Evolutionary conservation across 2,329 filamentous ascomycete genomes (phyloP).

Genomic region (Chaetomiaceae sp.): DNA sequence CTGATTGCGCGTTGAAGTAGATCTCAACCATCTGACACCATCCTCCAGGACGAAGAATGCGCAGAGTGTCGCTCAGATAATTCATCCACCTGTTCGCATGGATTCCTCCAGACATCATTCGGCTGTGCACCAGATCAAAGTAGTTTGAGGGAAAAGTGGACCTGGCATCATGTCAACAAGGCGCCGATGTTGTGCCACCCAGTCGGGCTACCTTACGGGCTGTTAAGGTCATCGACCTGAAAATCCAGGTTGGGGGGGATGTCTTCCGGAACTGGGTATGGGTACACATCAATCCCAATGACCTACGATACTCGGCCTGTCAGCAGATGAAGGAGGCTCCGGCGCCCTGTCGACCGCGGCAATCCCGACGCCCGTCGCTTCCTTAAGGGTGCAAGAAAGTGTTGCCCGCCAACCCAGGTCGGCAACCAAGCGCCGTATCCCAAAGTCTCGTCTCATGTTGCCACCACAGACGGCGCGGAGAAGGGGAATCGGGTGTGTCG

Average conservation of each 20-base stretch:
- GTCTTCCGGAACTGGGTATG: slow-evolving; percentile 62
- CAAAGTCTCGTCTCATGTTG: too few species aligned
- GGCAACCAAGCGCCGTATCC: too few species aligned
- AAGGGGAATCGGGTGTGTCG: too few species aligned
- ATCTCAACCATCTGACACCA: slow-evolving; percentile 90
- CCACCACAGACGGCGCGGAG: too few species aligned
- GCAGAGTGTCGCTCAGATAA: slow-evolving; percentile 72
- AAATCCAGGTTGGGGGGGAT: slow-evolving; percentile 62
- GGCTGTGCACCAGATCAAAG: slow-evolving; percentile 82
- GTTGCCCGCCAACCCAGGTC: too few species aligned
- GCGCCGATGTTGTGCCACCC: too few species aligned
- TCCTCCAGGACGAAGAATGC: slow-evolving; percentile 67
- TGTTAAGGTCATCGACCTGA: slow-evolving; percentile 69
- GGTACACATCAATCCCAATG: slow-evolving; percentile 66
- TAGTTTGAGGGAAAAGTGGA: slow-evolving; percentile 65
- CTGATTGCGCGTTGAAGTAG: slow-evolving; percentile 79
- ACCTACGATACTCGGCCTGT: slow-evolving; percentile 45
- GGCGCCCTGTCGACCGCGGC: too few species aligned
- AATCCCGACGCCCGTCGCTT: too few species aligned
- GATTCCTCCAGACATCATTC: slow-evolving; percentile 67
- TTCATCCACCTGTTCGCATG: slow-evolving; percentile 65
- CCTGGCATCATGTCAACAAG: slow-evolving; percentile 30
- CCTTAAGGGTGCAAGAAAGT: too few species aligned
- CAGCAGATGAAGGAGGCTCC: slow-evolving; percentile 5
- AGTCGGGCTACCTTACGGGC: slow-evolving; percentile 40